Evolutionary conservation across 148 eudicot species (phyloP), one percentile per base, ranked within the genome.

Genomic region (Diospyros kaki): DNA sequence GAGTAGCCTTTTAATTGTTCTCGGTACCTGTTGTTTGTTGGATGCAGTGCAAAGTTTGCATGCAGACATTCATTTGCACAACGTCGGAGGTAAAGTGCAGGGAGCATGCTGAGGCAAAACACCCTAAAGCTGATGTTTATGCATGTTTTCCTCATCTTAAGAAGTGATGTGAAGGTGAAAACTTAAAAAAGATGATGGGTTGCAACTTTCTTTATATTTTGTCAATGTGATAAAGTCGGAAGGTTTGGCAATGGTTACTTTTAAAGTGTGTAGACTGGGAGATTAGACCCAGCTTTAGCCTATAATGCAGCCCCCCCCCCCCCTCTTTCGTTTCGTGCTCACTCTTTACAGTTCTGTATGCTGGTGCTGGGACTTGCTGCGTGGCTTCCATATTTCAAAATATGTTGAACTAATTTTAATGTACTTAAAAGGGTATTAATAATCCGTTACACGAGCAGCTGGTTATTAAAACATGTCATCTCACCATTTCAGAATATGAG

Each of bases 21-120:
- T 7, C 72, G 45, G 43, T 17, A 17, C 5, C 18, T 53, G 42
- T 1, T 81, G 74, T 66, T 54, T 71, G n/a, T 46, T 69, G 59
- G 43, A 55, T 86, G 92, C 91, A 93, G 98, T 93, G 98, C 88
- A 93, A 93, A 87, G 96, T 91, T 41, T 93, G 98, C 80, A 91
- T 93, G 98, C 98, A 93, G 83, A 93, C 98, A 28, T 93, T 93
- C 81, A 91, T 93, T 0, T 93, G 96, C 88, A 93, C 98, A 10
- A 93, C 98, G 15, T 81, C 98, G 9, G 98, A 93, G 84, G 96
- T 91, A 80, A 91, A 93, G 78, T 93, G 98, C 74, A 89, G 83
- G 78, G 97, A 93, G 81, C 97, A 93, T 77, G 98, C 98, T 13
- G 98, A 93, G 82, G 96, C 96, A 11, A 93, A 88, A 78, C 98